Percentiles rank a stretch among this genome's conserved stretches.
Conservation (phyloP, 495 filamentous ascomycete genomes). For the Daldinia decipiens region DNA sequence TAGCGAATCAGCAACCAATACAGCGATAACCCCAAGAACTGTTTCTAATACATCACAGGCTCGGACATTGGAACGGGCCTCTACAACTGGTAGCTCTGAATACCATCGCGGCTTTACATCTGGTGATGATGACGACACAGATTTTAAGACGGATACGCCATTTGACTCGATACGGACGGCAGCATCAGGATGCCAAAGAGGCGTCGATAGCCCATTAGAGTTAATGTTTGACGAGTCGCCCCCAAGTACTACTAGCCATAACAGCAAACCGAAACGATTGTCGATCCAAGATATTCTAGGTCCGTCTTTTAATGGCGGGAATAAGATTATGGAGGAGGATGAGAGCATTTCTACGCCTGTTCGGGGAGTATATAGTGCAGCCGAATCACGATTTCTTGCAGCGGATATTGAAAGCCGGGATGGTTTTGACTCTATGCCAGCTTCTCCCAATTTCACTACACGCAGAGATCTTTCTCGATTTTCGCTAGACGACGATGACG, state of each 20-base stretch:
- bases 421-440: constrained; percentile 2
- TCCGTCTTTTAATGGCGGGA: constrained; percentile 59
- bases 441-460: constrained; percentile 41
- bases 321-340: constrained; percentile 73
- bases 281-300: constrained; percentile 66
- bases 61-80: constrained; percentile 75
- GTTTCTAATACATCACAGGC: constrained; percentile 48
- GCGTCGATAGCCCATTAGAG: constrained; percentile 73
- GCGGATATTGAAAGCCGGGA: constrained; percentile 33
- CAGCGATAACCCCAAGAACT: constrained; percentile 47
- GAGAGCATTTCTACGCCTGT: constrained; percentile 68
- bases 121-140: constrained; percentile 85
- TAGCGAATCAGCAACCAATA: constrained; percentile 25
- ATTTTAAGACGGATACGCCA: constrained; percentile 87
- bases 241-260: constrained; percentile 60
- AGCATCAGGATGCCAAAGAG: constrained; percentile 68
- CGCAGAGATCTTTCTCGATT: constrained; percentile 57
- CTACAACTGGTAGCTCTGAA: constrained; percentile 86
- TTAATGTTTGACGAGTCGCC: constrained; percentile 86
- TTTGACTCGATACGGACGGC: constrained; percentile 92
- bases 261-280: constrained; percentile 64
- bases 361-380: constrained; percentile 45
- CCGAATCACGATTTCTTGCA: constrained; percentile 39
- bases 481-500: constrained; percentile 69
- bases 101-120: constrained; percentile 77